Evolutionary conservation across 2,329 filamentous ascomycete species (phyloP).

Genomic region (Fusarium sp.): DNA sequence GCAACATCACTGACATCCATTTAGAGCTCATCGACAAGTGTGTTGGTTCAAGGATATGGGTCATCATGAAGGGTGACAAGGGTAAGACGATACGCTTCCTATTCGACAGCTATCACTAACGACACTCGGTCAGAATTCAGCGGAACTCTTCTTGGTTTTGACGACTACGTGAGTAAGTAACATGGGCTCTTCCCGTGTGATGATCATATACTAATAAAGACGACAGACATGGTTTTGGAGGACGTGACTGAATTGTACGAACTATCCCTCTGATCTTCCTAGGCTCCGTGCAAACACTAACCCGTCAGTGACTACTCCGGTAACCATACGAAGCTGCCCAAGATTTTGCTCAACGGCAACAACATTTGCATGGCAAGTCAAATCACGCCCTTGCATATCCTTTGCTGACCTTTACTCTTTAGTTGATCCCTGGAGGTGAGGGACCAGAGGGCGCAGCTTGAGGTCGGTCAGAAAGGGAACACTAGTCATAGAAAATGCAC

Average conservation of each 20-base stretch:
- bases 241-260: conserved; percentile 95
- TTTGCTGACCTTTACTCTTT: conserved; percentile 19
- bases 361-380: conserved; percentile 96
- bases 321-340: conserved; percentile 87
- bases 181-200: background rate
- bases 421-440: conserved; percentile 85
- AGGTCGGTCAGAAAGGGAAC: conserved; percentile 17
- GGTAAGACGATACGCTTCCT: conserved; percentile 63
- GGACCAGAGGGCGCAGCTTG: conserved; percentile 64
- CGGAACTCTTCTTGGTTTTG: conserved; percentile 93
- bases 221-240: conserved; percentile 94
- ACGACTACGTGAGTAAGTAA: conserved; percentile 98
- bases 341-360: conserved; percentile 97
- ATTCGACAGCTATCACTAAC: conserved; percentile 19
- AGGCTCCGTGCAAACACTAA: conserved; percentile 29
- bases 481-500: conserved; percentile 15
- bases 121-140: conserved; percentile 79
- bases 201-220: conserved; percentile 36
- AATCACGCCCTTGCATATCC: background rate
- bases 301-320: conserved; percentile 87
- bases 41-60: conserved; percentile 97
- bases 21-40: conserved; percentile 98
- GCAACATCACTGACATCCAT: conserved; percentile 33
- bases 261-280: background rate
- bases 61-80: conserved; percentile 99